Evolutionary conservation across 2,329 filamentous ascomycete species (phyloP).

Genomic region (Ophidiomyces ophidiicola): DNA sequence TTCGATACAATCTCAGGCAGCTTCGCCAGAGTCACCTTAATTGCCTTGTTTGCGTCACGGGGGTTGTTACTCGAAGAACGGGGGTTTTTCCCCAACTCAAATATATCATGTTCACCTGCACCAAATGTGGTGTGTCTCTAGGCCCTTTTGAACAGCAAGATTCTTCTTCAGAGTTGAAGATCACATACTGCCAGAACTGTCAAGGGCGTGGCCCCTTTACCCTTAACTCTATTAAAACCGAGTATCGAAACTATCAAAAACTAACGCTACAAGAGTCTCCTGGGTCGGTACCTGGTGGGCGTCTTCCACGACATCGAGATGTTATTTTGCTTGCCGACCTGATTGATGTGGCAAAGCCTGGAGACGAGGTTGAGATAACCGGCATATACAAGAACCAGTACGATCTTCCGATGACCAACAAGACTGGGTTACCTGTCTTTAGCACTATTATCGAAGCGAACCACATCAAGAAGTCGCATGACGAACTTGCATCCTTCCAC

Average conservation of each 20-base stretch:
- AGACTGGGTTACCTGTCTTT: conserved; percentile 96
- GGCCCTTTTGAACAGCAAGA: conserved; percentile 89
- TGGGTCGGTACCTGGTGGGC: conserved; percentile 89
- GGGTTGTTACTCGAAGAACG: conserved; percentile 84
- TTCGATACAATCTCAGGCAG: conserved; percentile 89
- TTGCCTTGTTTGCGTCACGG: conserved; percentile 84
- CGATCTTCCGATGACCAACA: conserved; percentile 93
- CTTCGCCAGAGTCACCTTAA: conserved; percentile 92
- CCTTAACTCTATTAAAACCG: conserved; percentile 91
- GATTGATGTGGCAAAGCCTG: conserved; percentile 91
- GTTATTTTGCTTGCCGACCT: conserved; percentile 94
- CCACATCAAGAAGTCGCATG: conserved; percentile 91
- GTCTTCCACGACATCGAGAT: conserved; percentile 82
- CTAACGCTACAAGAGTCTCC: conserved; percentile 93
- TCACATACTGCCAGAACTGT: conserved; percentile 92
- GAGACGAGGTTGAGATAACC: conserved; percentile 93
- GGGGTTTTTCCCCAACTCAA: conserved; percentile 97
- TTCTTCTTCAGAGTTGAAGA: conserved; percentile 89
- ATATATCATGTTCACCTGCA: conserved; percentile 96
- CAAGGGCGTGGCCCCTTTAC: conserved; percentile 91
- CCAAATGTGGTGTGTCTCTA: conserved; percentile 79
- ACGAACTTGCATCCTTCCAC: conserved; percentile 91
- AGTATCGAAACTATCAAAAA: conserved; percentile 98
- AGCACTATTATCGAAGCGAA: conserved; percentile 96
- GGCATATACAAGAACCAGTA: conserved; percentile 98